Evolutionary conservation across 345 rosid species (phyloP).

Genomic region (sweet orange (Citrus sinensis)): DVS_A1.0 CM039164.1:26610501-26611000

Average conservation of each 20-base stretch:
- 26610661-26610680: slow-evolving; percentile 98
- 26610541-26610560: background rate
- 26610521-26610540: slow-evolving; percentile 44
- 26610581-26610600: slow-evolving; percentile 8
- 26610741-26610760: slow-evolving; percentile 99
- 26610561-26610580: slow-evolving; percentile 6
- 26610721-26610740: slow-evolving; percentile 70
- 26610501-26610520: slow-evolving; percentile 89
- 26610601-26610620: slow-evolving; percentile 88
- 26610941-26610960: slow-evolving; percentile 8
- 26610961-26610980: background rate
- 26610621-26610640: slow-evolving; percentile 89
- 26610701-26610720: slow-evolving; percentile 73
- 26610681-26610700: slow-evolving; percentile 89
- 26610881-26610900: slow-evolving; percentile 9
- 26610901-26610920: slow-evolving; percentile 15
- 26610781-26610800: slow-evolving; percentile 67
- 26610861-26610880: slow-evolving; percentile 9
- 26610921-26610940: slow-evolving; percentile 6
- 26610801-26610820: slow-evolving; percentile 79
- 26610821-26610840: background rate
- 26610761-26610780: slow-evolving; percentile 83
- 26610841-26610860: background rate
- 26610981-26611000: background rate
- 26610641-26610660: slow-evolving; percentile 82